Evolutionary conservation across 148 eudicot genomes (phyloP).

Genomic region (Talinum fruticosum): DNA sequence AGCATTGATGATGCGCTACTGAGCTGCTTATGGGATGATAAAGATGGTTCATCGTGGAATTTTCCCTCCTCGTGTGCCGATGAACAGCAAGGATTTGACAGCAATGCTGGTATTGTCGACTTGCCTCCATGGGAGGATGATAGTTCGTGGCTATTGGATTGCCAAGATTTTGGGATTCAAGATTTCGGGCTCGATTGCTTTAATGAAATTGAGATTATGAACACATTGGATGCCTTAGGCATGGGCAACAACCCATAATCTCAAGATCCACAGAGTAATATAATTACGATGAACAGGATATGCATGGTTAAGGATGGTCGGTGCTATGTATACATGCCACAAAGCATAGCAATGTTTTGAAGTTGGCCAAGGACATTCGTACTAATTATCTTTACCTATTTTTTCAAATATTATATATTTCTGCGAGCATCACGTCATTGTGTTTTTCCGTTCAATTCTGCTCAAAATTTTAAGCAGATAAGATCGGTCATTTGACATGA

Average conservation of each 20-base stretch:
- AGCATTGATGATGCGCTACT: slow-evolving; percentile 47
- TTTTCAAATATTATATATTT: not conserved
- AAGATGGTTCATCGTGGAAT: slow-evolving; percentile 39
- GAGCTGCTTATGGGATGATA: slow-evolving; percentile 52
- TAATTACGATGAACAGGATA: not conserved
- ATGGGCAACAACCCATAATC: slow-evolving; percentile 30
- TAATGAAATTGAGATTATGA: slow-evolving; percentile 39
- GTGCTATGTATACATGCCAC: slow-evolving; percentile 10
- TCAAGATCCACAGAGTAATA: slow-evolving; percentile 7
- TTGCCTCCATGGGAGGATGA: slow-evolving; percentile 38
- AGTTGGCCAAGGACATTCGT: not conserved
- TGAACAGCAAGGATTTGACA: slow-evolving; percentile 22
- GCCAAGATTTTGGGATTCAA: slow-evolving; percentile 70
- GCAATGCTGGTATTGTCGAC: not conserved
- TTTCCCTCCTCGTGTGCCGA: slow-evolving; percentile 26
- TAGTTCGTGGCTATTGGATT: slow-evolving; percentile 53
- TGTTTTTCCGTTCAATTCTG: not conserved
- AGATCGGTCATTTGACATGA: no score
- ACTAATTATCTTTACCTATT: not conserved
- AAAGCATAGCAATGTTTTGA: not conserved
- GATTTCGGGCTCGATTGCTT: slow-evolving; percentile 62
- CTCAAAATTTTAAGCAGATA: not conserved
- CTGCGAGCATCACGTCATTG: not conserved
- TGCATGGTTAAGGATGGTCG: not conserved
- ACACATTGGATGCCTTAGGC: slow-evolving; percentile 37